Evolutionary conservation across 2,329 filamentous ascomycete species (phyloP), one percentile per base, ranked within the genome.

Genomic region (Sporothrix pallida): DNA sequence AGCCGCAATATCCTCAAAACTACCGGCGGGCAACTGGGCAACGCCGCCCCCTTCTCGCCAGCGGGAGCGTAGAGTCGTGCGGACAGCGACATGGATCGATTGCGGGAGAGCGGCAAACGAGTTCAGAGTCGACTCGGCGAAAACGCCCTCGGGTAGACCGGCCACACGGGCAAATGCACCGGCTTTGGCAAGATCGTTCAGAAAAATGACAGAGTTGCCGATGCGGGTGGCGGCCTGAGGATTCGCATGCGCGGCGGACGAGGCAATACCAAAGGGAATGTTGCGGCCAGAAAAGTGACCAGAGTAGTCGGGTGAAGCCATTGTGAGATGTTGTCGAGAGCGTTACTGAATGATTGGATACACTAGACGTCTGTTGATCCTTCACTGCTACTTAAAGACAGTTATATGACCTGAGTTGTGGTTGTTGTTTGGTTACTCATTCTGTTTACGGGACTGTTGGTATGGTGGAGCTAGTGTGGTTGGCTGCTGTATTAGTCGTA

Each of bases 201-300:
- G 6, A 37, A 60, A 60, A 5, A 60, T 31, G 56, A 60, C 56
- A 7, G 56, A 31, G 56, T 60, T 60, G 23, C 56, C 56, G 5
- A 60, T 60, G 56, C 56, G 56, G 0, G 56, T 60, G 26, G 26
- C 56, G 26, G 83, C 83, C 74, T 85, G 83, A 26, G 83, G 84
- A 2, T 73, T 74, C 0, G 78, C 72, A 70, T 84, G 82, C 0
- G 74, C 74, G 3, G 74, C 56, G 0, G 82, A 84, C 0, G 84
- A 87, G 23, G 84, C 85, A 8, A 88, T 82, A 12, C 86, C 86
- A 71, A 86, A 88, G 0, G 87, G 86, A 48, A 88, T 84, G 73
- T 88, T 88, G 48, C 82, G 79, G 58, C 86, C 78, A 0, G 85
- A 87, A 76, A 88, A 88, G 68, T 73, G 67, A 80, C 23, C 26